phyloP scores from a whole-genome alignment of 345 rosid species.

The Chamaenerion angustifolium region DNA sequence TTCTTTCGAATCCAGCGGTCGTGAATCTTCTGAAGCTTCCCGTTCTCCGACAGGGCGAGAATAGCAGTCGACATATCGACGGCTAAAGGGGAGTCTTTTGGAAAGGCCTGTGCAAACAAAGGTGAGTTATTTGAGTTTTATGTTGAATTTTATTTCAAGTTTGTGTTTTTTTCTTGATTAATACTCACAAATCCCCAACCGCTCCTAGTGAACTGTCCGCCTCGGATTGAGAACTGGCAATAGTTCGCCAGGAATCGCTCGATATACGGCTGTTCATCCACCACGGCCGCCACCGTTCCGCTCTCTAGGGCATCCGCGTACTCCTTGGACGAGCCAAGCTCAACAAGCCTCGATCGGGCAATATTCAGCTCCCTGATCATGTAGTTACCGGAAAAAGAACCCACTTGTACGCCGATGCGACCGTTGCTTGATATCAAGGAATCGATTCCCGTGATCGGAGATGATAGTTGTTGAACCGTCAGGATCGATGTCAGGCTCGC shows the following conservation, averaged over 20 bases:
- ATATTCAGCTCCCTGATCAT: constrained; percentile 58
- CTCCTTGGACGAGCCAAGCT: constrained; percentile 75
- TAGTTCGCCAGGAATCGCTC: constrained; percentile 63
- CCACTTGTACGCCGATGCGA: constrained; percentile 58
- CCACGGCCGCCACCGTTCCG: constrained; percentile 67
- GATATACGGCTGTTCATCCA: constrained; percentile 65
- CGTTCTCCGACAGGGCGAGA: constrained; percentile 65
- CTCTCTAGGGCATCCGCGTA: constrained; percentile 50
- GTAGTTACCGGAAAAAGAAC: constrained; percentile 72
- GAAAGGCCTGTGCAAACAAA: constrained; percentile 55
- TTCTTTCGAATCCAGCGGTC: constrained; percentile 48
- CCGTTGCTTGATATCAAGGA: constrained; percentile 38
- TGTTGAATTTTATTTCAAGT: no score
- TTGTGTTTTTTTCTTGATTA: no score
- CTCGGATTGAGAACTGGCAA: constrained; percentile 65
- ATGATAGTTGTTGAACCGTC: constrained; percentile 73
- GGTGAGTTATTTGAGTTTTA: no score
- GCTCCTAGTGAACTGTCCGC: constrained; percentile 66
- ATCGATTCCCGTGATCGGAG: constrained; percentile 75
- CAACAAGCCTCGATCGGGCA: constrained; percentile 52
- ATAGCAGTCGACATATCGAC: constrained; percentile 85
- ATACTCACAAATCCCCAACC: constrained; percentile 95
- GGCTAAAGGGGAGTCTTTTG: constrained; percentile 75
- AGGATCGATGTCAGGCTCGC: constrained; percentile 91
- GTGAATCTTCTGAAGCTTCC: constrained; percentile 63